Evolutionary conservation across 2,329 filamentous ascomycete genomes (phyloP).

Genomic region (Fonsecaea monophora): DNA sequence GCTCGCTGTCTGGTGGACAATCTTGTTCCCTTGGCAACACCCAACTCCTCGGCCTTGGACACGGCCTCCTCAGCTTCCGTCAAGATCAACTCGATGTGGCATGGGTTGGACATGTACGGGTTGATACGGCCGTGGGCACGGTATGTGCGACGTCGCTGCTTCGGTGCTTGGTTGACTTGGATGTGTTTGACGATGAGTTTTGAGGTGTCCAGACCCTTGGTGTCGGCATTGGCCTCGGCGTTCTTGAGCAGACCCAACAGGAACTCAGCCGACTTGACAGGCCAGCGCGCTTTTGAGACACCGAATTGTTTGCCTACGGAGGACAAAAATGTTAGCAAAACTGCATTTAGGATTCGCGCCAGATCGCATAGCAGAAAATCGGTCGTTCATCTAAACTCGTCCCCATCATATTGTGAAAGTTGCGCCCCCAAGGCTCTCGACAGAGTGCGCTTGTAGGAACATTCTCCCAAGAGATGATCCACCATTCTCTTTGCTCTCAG

Average conservation of each 20-base stretch:
- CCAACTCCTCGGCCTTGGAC: conserved; percentile 78
- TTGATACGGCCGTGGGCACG: conserved; percentile 99
- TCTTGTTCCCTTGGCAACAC: conserved; percentile 66
- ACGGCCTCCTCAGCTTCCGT: conserved; percentile 97
- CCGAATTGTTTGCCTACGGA: conserved; percentile 93
- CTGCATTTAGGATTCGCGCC: neutral
- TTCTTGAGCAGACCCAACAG: conserved; percentile 96
- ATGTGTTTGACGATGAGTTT: conserved; percentile 99
- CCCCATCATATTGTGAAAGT: neutral
- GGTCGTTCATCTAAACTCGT: neutral
- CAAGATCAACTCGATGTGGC: conserved; percentile 99
- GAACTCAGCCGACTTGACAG: conserved; percentile 98
- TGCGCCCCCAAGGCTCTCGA: neutral
- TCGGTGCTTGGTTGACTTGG: conserved; percentile 99
- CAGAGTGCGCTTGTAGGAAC: neutral
- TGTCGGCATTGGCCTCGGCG: conserved; percentile 94
- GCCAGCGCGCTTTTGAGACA: conserved; percentile 98
- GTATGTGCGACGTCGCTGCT: conserved; percentile 99
- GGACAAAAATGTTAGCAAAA: conserved; percentile 21
- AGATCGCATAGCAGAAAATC: neutral
- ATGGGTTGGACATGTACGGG: conserved; percentile 99
- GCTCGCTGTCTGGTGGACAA: conserved; percentile 94
- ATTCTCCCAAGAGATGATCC: neutral
- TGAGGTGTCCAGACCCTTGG: conserved; percentile 95
- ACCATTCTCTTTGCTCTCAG: neutral